phyloP scores from a whole-genome alignment of 208 protist genomes.

The Leishmania martiniquensis region DNA sequence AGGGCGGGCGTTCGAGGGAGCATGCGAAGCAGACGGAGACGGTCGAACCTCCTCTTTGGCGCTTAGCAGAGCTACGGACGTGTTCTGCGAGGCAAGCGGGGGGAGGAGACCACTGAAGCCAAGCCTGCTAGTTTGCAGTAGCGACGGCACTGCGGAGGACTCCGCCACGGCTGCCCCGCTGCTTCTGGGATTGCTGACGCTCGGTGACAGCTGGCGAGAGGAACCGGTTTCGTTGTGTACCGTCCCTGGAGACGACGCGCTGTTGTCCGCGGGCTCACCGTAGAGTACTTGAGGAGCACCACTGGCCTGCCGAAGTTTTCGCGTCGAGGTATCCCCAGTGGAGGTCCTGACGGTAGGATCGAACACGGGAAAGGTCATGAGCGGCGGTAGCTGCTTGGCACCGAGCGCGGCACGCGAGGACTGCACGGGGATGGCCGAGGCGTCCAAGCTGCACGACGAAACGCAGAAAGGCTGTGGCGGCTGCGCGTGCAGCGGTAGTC shows the following conservation, averaged over 20 bases:
- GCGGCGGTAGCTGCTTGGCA: not conserved
- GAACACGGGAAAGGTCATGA: constrained; percentile 10
- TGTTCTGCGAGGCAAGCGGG: not conserved
- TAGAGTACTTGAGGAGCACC: not conserved
- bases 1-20: not conserved
- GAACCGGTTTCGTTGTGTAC: not conserved
- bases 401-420: not conserved
- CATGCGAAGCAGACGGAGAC: not conserved
- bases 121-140: not conserved
- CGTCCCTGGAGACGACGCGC: not conserved
- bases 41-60: constrained; percentile 1
- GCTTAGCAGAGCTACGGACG: not conserved
- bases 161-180: not conserved
- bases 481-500: not conserved
- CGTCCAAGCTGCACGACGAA: not conserved
- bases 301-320: not conserved
- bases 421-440: not conserved
- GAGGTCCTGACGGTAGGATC: not conserved
- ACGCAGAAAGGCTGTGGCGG: not conserved
- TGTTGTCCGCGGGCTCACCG: not conserved
- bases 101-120: not conserved
- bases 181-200: not conserved
- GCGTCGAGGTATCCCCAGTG: not conserved
- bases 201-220: not conserved
- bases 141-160: not conserved